Percentiles rank a stretch among this genome's conserved stretches.
phyloP scores from a whole-genome alignment of 2,329 filamentous ascomycete genomes.

The Fusarium albidum region DNA sequence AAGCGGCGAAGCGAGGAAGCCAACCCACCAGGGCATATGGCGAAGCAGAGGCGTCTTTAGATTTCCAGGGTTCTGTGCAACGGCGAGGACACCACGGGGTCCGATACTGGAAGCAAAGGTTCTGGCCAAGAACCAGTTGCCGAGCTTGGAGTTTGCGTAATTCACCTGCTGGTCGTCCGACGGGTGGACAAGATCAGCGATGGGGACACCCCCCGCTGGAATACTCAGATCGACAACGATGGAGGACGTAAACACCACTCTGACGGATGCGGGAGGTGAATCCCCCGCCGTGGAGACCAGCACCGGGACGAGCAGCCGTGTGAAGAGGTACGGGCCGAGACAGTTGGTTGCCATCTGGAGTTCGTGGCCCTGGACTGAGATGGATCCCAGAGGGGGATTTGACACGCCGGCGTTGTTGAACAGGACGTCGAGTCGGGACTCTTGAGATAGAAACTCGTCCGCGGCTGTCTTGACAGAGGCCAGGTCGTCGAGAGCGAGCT shows the following conservation, averaged over 20 bases:
- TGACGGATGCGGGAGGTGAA: conserved; percentile 6
- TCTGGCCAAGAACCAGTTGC: conserved; percentile 23
- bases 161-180: conserved; percentile 7
- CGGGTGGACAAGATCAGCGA: conserved; percentile 3
- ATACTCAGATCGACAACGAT: conserved; percentile 17
- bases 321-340: conserved; percentile 26
- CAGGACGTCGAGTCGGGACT: conserved; percentile 19
- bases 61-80: conserved; percentile 26
- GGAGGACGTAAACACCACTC: conserved; percentile 23
- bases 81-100: conserved; percentile 9
- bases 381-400: conserved; percentile 17
- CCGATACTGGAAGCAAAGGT: conserved; percentile 13
- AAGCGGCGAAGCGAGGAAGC: neutral
- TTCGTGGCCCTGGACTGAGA: conserved; percentile 26
- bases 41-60: conserved; percentile 16
- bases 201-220: conserved; percentile 16
- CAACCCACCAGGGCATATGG: conserved; percentile 15
- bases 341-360: conserved; percentile 29
- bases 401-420: conserved; percentile 33
- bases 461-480: conserved; percentile 9
- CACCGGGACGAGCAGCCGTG: conserved; percentile 18
- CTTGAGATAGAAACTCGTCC: conserved; percentile 11
- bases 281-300: conserved; percentile 8
- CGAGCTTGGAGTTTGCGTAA: conserved; percentile 27
- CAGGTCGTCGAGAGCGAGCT: conserved; percentile 19